Percentiles rank a stretch among this genome's conserved stretches.
Conservation (phyloP, 2,329 filamentous ascomycete genomes). For the Fusarium sp. region DNA sequence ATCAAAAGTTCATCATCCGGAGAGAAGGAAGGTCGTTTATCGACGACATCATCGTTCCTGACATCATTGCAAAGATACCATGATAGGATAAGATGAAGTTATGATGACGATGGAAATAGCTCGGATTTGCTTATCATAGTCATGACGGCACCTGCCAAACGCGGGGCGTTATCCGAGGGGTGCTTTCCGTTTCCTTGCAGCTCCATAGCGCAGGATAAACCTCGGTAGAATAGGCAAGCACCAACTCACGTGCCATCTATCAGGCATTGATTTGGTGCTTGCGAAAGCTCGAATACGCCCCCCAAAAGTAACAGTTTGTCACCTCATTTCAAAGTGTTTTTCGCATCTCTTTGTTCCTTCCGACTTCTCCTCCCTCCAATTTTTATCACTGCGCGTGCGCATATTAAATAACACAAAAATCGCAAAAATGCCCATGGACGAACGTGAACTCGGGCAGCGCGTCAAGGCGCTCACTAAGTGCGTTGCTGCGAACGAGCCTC, state of each 20-base stretch:
- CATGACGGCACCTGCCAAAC: constrained; percentile 2
- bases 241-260: constrained; percentile 35
- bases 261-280: constrained; percentile 12
- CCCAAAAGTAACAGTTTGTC: constrained; percentile 15
- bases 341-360: background rate
- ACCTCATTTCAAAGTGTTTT: constrained; percentile 1
- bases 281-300: constrained; percentile 20
- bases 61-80: background rate
- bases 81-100: background rate
- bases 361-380: background rate
- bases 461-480: constrained; percentile 86
- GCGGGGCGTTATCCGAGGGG: constrained; percentile 12
- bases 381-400: background rate
- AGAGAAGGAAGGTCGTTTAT: background rate
- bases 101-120: constrained; percentile 6
- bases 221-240: constrained; percentile 7
- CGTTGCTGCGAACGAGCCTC: constrained; percentile 76
- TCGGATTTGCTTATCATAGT: background rate
- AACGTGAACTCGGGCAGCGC: constrained; percentile 81
- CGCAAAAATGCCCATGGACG: constrained; percentile 69
- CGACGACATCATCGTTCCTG: background rate
- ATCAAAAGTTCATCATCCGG: background rate
- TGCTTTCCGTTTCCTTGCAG: background rate
- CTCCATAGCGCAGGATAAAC: constrained; percentile 27
- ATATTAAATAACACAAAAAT: background rate